Conservation (phyloP, 495 filamentous ascomycete genomes). For the Rhypophila decipiens region DNA sequence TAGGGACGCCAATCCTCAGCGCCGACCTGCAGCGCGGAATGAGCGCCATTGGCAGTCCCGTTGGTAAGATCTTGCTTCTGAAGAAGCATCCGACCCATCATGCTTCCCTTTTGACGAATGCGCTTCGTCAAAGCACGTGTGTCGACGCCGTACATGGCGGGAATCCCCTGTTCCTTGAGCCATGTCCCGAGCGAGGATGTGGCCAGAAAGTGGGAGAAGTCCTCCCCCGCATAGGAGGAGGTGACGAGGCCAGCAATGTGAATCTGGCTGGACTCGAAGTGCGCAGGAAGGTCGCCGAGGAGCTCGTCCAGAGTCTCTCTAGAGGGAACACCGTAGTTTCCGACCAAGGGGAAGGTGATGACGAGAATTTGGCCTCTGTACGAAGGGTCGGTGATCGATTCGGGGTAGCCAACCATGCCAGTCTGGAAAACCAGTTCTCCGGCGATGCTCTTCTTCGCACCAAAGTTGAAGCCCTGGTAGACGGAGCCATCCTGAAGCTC, state of each 20-base stretch:
- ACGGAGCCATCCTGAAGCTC: slow-evolving; percentile 85
- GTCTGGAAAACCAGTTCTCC: slow-evolving; percentile 99
- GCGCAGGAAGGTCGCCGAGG: slow-evolving; percentile 73
- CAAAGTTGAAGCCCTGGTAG: slow-evolving; percentile 92
- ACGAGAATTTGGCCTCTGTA: slow-evolving; percentile 98
- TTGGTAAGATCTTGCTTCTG: slow-evolving; percentile 52
- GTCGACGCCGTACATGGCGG: slow-evolving; percentile 95
- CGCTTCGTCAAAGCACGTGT: slow-evolving; percentile 90
- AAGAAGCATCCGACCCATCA: slow-evolving; percentile 85
- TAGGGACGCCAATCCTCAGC: slow-evolving; percentile 52
- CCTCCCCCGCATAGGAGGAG: slow-evolving; percentile 85
- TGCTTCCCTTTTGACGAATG: slow-evolving; percentile 88
- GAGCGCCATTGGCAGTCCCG: slow-evolving; percentile 36
- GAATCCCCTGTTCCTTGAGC: slow-evolving; percentile 91
- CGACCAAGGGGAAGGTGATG: slow-evolving; percentile 95
- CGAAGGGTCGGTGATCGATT: slow-evolving; percentile 96
- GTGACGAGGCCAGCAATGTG: slow-evolving; percentile 87
- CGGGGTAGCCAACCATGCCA: slow-evolving; percentile 97
- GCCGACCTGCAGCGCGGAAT: slow-evolving; percentile 18
- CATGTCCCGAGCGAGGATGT: slow-evolving; percentile 83
- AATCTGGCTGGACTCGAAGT: slow-evolving; percentile 88
- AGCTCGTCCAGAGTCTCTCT: slow-evolving; percentile 74
- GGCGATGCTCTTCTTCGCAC: slow-evolving; percentile 81
- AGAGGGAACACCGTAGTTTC: slow-evolving; percentile 94
- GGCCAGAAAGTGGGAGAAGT: slow-evolving; percentile 90